Evolutionary conservation across 2,329 filamentous ascomycete species (phyloP).

Genomic region (Phyllosticta capitalensis): DNA sequence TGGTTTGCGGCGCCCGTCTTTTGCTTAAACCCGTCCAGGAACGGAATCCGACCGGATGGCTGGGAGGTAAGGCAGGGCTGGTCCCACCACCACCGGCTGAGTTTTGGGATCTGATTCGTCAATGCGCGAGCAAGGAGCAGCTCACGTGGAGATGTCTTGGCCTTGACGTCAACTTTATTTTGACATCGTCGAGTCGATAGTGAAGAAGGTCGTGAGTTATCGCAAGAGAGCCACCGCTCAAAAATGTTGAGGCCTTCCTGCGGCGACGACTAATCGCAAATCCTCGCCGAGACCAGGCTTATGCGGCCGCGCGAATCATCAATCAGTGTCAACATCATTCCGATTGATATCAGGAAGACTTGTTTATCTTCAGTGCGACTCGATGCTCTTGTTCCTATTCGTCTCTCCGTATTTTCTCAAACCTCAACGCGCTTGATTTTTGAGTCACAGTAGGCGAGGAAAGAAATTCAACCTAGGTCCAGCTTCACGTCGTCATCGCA

Average conservation of each 20-base stretch:
- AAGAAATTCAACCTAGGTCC: too few species aligned
- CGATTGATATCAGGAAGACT: too few species aligned
- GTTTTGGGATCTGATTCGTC: background rate
- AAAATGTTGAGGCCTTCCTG: too few species aligned
- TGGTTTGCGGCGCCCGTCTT: background rate
- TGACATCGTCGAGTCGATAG: background rate
- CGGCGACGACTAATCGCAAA: background rate
- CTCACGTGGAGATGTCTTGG: background rate
- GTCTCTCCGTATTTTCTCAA: too few species aligned
- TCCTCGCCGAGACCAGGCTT: background rate
- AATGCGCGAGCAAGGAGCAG: background rate
- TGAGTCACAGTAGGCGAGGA: too few species aligned
- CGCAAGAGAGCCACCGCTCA: too few species aligned
- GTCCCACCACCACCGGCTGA: background rate
- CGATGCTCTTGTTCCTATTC: too few species aligned
- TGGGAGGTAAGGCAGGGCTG: background rate
- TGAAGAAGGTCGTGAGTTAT: background rate
- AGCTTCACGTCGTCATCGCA: too few species aligned
- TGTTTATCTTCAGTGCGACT: too few species aligned
- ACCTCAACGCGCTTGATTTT: too few species aligned
- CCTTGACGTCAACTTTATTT: background rate
- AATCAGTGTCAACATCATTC: background rate
- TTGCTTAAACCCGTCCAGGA: background rate
- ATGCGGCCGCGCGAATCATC: too few species aligned
- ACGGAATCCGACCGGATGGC: background rate